Conservation (phyloP, 768 basidiomycete genomes). For the Leccinellum luteum region DNA sequence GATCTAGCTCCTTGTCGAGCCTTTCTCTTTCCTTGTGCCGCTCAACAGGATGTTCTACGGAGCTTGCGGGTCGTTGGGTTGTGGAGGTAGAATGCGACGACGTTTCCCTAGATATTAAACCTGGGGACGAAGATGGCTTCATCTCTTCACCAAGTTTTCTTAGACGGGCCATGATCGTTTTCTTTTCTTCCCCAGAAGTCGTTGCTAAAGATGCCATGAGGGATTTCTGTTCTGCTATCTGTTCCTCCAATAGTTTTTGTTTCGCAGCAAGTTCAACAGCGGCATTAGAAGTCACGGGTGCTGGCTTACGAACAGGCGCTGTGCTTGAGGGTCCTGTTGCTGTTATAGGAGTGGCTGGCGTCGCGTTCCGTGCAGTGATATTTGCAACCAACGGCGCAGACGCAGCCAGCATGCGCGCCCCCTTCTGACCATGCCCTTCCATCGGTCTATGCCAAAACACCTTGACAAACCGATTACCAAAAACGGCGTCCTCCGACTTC, state of each 20-base stretch:
- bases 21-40: conserved; percentile 59
- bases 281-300: conserved; percentile 30
- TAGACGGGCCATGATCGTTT: conserved; percentile 71
- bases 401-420: conserved; percentile 75
- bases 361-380: conserved; percentile 47
- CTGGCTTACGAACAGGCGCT: conserved; percentile 36
- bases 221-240: conserved; percentile 85
- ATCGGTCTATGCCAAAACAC: conserved; percentile 94
- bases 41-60: conserved; percentile 38
- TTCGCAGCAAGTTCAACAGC: conserved; percentile 63
- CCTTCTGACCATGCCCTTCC: conserved; percentile 84
- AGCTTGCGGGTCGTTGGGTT: conserved; percentile 19
- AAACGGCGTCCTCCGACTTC: conserved; percentile 94
- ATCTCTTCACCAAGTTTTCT: conserved; percentile 80
- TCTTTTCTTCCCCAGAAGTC: conserved; percentile 70
- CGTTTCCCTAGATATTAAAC: conserved; percentile 29
- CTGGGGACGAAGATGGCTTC: conserved; percentile 40
- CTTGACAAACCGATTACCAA: conserved; percentile 92
- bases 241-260: conserved; percentile 73
- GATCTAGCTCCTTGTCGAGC: conserved; percentile 83
- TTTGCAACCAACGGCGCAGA: conserved; percentile 76
- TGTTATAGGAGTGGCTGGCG: conserved; percentile 41
- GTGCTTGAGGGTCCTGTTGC: conserved; percentile 25
- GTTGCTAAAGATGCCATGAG: conserved; percentile 69
- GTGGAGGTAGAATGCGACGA: conserved; percentile 27